phyloP scores from a whole-genome alignment of 805 yeast genomes.

The Torulaspora indica region DNA sequence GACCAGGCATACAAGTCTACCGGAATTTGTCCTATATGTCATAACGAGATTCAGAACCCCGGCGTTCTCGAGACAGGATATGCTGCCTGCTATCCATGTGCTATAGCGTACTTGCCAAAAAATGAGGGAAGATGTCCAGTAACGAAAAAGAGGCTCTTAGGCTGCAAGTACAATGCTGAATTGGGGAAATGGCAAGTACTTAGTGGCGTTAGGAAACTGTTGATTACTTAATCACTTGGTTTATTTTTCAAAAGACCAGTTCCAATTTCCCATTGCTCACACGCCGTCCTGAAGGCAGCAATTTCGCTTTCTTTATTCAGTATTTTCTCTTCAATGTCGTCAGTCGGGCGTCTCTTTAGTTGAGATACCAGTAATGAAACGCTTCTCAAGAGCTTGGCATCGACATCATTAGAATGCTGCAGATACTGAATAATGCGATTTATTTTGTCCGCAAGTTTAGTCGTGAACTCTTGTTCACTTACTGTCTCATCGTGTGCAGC shows the following conservation, averaged over 20 bases:
- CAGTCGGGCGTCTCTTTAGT: conserved; percentile 21
- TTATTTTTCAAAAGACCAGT: neutral
- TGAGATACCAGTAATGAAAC: conserved; percentile 22
- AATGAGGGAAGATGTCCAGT: conserved; percentile 66
- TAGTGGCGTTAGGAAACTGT: conserved; percentile 70
- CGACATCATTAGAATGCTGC: conserved; percentile 5
- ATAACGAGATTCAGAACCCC: conserved; percentile 61
- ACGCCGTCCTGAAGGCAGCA: conserved; percentile 20
- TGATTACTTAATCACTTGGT: conserved; percentile 40
- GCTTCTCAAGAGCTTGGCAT: conserved; percentile 17
- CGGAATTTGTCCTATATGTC: conserved; percentile 63
- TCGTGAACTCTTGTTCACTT: conserved; percentile 9
- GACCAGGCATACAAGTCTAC: conserved; percentile 3
- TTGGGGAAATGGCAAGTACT: conserved; percentile 65
- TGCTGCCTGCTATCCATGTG: conserved; percentile 86
- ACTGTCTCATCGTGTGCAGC: neutral
- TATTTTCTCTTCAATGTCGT: conserved; percentile 27
- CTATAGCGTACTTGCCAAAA: conserved; percentile 55
- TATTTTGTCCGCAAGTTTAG: conserved; percentile 15
- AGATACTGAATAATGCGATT: conserved; percentile 23
- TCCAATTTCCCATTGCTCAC: conserved; percentile 31
- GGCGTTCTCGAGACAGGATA: conserved; percentile 88
- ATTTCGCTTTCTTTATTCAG: conserved; percentile 28
- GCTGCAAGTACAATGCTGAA: conserved; percentile 61
- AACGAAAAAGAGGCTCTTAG: conserved; percentile 65